A percentile compares a stretch with the other conserved stretches of the same genome.
Conservation (phyloP, 2,329 filamentous ascomycete species). For the Pseudogymnoascus destructans region DNA sequence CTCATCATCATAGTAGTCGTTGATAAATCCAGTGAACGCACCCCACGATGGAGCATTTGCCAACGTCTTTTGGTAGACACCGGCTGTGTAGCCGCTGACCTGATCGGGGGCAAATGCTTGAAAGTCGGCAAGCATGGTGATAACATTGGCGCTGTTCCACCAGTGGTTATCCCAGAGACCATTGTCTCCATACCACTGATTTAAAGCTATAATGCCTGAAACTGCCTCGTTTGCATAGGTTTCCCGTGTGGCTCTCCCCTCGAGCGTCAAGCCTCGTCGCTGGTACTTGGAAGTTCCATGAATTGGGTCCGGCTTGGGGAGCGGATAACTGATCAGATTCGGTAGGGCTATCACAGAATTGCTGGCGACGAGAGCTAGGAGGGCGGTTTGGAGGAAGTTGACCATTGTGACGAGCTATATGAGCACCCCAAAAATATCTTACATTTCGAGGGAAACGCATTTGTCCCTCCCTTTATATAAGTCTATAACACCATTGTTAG, state of each 20-base stretch:
- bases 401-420: not conserved
- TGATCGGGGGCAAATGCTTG: constrained; percentile 19
- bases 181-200: constrained; percentile 44
- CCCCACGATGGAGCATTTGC: constrained; percentile 16
- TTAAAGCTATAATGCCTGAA: constrained; percentile 34
- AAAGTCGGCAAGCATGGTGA: constrained; percentile 49
- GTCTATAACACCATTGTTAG: not conserved
- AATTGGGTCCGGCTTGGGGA: not conserved
- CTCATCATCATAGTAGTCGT: constrained; percentile 46
- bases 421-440: not conserved
- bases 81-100: constrained; percentile 14
- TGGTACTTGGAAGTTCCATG: constrained; percentile 1
- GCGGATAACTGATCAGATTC: not conserved
- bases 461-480: not conserved
- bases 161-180: constrained; percentile 54
- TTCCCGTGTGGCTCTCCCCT: constrained; percentile 12
- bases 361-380: not conserved
- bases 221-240: constrained; percentile 20
- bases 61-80: constrained; percentile 20
- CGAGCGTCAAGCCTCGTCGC: constrained; percentile 5
- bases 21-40: constrained; percentile 34
- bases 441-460: not conserved
- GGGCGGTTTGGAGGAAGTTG: not conserved
- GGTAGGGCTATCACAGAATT: not conserved
- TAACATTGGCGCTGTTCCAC: constrained; percentile 60